Percentiles rank a stretch among this genome's conserved stretches.
Conservation (phyloP, 108 stramenopile species). For the Cyclotella sp. region DNA sequence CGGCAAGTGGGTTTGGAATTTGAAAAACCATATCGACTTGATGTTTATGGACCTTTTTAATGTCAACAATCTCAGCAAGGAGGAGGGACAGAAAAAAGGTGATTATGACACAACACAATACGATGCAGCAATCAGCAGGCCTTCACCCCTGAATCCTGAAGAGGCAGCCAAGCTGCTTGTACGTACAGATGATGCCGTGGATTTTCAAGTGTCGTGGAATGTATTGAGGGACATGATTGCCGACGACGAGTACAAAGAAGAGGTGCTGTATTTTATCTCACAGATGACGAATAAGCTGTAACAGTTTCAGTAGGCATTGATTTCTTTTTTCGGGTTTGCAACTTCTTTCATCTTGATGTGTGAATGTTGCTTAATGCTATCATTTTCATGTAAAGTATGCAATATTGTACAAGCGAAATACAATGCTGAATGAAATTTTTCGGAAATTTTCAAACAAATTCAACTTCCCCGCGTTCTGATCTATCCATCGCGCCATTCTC, state of each 20-base stretch:
- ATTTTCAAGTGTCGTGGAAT: slow-evolving; percentile 70
- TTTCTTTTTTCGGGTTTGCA: neutral
- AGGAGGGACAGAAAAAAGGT: slow-evolving; percentile 32
- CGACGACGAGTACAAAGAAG: slow-evolving; percentile 59
- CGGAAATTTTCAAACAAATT: slow-evolving; percentile 4
- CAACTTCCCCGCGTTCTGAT: neutral
- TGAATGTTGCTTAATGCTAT: too few relatives aligned
- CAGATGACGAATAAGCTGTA: neutral
- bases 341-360: too few relatives aligned
- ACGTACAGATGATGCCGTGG: slow-evolving; percentile 75
- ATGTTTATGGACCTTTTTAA: slow-evolving; percentile 86
- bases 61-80: slow-evolving; percentile 42
- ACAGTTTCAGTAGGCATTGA: neutral
- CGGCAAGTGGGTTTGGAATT: slow-evolving; percentile 88
- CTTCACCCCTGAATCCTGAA: slow-evolving; percentile 37
- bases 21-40: slow-evolving; percentile 83
- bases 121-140: slow-evolving; percentile 43
- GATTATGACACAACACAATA: slow-evolving; percentile 74
- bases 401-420: neutral
- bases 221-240: slow-evolving; percentile 74
- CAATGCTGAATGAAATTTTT: neutral
- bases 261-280: slow-evolving; percentile 37
- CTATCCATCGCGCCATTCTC: slow-evolving; percentile 18
- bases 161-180: slow-evolving; percentile 65
- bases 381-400: too few relatives aligned